Evolutionary conservation across 495 filamentous ascomycete genomes (phyloP), one percentile per base, ranked within the genome.

Genomic region (Daldinia vernicosa): DNA sequence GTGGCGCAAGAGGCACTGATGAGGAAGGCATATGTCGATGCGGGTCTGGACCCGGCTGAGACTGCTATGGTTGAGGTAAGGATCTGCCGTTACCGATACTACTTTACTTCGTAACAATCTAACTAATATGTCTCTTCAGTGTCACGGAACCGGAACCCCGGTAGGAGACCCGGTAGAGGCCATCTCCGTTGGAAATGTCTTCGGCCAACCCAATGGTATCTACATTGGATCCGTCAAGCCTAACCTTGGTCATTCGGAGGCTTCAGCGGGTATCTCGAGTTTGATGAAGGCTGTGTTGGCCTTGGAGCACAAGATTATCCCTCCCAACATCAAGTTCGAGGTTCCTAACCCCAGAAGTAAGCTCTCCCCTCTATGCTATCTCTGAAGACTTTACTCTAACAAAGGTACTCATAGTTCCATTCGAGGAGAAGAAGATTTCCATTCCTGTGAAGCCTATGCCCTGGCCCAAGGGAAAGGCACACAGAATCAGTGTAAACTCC

Each of bases 71-170:
- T 87, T 22, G 82, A 84, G 60, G 82, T 76, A 30, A 53, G 50
- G 12, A 30, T 28, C 15, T 11, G 2, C 15, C 17, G 9, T 14
- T 9, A 17, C 7, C n/a, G 2, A 19, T 17, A 8, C 50, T 47
- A 6, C 17, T 19, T 24, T 47, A 5, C n/a, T 19, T 22, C 11
- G 6, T 9, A 8, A 8, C 24, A 6, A 47, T 19, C 43, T 4
- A 8, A 24, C 17, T 47, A 47, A 47, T 17, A 12, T 47, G n/a
- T 9, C 8, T 47, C 17, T 24, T 47, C 4, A 47, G 17, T 47
- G 43, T 14, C 84, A 87, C 60, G 84, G 83, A 7, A 87, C 85
- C 5, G 84, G 84, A 1, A 87, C 85, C 0, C 70, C 72, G n/a
- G 78, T 81, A 9, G 85, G 85, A 8, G 85, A 87, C 51, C 80